Evolutionary conservation across 768 basidiomycete genomes (phyloP).

Genomic region (Pisolithus tinctorius): DNA sequence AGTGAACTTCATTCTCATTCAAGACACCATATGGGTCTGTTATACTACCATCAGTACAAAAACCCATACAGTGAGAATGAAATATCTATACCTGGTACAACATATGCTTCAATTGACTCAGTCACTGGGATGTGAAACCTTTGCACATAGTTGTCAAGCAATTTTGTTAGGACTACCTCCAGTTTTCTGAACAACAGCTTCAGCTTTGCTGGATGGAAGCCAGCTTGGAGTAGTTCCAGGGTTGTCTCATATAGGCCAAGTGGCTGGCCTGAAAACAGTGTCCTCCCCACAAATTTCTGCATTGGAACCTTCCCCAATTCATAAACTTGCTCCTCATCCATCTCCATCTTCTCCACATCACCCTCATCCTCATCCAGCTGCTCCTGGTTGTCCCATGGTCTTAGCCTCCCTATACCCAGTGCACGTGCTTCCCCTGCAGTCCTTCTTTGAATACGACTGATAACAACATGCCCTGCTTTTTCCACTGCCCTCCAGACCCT

Average conservation of each 20-base stretch:
- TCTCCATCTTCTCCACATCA: slow-evolving; percentile 4
- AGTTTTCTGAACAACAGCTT: slow-evolving; percentile 41
- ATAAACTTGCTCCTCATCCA: slow-evolving; percentile 12
- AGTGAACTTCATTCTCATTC: slow-evolving; percentile 57
- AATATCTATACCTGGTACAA: slow-evolving; percentile 52
- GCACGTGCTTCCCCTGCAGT: slow-evolving; percentile 49
- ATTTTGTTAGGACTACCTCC: slow-evolving; percentile 33
- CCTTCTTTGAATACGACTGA: slow-evolving; percentile 36
- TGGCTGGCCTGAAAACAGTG: slow-evolving; percentile 18
- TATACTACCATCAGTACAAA: neutral
- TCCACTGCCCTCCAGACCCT: slow-evolving; percentile 48
- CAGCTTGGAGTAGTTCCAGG: slow-evolving; percentile 58
- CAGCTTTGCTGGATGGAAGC: slow-evolving; percentile 46
- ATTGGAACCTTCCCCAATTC: slow-evolving; percentile 6
- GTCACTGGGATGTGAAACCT: slow-evolving; percentile 55
- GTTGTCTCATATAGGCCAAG: slow-evolving; percentile 33
- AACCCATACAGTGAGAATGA: neutral
- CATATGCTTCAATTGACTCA: slow-evolving; percentile 49
- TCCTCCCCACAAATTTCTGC: neutral
- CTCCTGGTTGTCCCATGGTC: slow-evolving; percentile 28
- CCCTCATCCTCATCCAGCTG: slow-evolving; percentile 20
- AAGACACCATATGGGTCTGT: slow-evolving; percentile 62
- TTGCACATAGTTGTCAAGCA: slow-evolving; percentile 45
- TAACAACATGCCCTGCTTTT: slow-evolving; percentile 38
- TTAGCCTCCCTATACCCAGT: slow-evolving; percentile 41